These are phyloP conservation scores for Nannizziopsis arthrosporioides DNA, from an alignment of 2,329 filamentous ascomycete species.

Conservation along the genomic window DNA sequence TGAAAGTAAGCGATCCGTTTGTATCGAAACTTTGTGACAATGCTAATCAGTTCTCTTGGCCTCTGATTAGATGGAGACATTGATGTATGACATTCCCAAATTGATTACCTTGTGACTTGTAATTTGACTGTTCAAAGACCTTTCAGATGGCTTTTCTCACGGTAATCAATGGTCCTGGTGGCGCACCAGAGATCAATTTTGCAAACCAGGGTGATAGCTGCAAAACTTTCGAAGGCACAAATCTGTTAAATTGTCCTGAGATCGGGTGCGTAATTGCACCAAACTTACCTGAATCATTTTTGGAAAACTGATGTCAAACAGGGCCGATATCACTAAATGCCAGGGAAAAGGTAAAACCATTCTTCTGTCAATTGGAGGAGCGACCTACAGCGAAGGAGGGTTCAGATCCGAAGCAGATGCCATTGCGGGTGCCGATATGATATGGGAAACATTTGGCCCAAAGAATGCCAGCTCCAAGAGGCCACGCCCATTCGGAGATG, in stretches of 20 bases:
- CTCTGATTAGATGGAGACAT: constrained; percentile 7
- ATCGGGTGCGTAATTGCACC: constrained; percentile 44
- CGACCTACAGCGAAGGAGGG: constrained; percentile 57
- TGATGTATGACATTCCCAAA: constrained; percentile 23
- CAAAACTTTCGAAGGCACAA: constrained; percentile 46
- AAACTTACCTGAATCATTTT: constrained; percentile 17
- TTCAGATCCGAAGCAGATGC: constrained; percentile 47
- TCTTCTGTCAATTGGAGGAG: constrained; percentile 59
- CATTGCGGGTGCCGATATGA: constrained; percentile 44
- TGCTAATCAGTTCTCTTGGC: neutral
- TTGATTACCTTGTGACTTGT: neutral
- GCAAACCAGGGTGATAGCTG: constrained; percentile 53
- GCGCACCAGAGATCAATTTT: constrained; percentile 43
- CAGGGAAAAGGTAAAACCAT: constrained; percentile 59
- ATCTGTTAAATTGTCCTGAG: constrained; percentile 50
- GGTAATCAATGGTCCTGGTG: constrained; percentile 41
- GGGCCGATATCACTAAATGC: constrained; percentile 44
- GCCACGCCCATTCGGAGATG: constrained; percentile 53
- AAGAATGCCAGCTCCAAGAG: constrained; percentile 27
- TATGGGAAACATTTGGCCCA: constrained; percentile 64
- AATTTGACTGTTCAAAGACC: constrained; percentile 32
- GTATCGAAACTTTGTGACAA: neutral
- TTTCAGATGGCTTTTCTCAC: constrained; percentile 55
- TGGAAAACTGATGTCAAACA: neutral
- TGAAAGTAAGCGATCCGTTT: constrained; percentile 8